These are phyloP conservation scores for Cladobotryum mycophilum DNA, from an alignment of 2,329 filamentous ascomycete genomes.

Conservation along the genomic window DNA sequence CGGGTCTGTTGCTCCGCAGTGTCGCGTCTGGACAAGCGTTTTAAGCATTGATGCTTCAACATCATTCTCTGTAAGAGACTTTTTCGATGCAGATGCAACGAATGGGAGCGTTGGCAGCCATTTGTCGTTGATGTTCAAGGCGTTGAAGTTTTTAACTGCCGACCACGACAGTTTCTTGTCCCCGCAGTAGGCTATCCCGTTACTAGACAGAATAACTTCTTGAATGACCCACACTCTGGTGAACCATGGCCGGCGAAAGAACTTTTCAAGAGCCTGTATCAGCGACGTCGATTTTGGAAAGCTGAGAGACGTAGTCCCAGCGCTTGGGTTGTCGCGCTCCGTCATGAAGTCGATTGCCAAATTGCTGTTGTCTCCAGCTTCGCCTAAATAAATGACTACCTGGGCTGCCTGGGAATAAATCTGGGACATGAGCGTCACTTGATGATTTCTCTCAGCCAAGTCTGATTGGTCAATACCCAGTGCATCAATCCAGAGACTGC, in stretches of 20 bases:
- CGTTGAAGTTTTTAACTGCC: neutral
- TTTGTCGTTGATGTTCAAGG: neutral
- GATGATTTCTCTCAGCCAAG: neutral
- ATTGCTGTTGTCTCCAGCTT: neutral
- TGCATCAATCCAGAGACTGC: slow-evolving; percentile 4
- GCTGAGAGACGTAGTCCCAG: neutral
- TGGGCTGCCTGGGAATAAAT: neutral
- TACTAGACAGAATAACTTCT: slow-evolving; percentile 5
- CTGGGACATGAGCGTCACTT: slow-evolving; percentile 4
- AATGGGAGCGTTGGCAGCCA: neutral
- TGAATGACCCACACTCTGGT: slow-evolving; percentile 12
- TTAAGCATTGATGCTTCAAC: neutral
- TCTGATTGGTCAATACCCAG: slow-evolving; percentile 3
- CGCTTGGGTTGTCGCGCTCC: neutral
- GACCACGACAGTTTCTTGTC: neutral
- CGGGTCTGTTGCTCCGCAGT: neutral
- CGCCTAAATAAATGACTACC: neutral
- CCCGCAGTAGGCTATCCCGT: neutral
- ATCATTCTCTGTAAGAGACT: neutral
- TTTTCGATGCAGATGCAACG: neutral
- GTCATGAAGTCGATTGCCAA: neutral
- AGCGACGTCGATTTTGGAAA: neutral
- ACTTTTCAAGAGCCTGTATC: accelerated
- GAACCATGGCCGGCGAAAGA: slow-evolving; percentile 7
- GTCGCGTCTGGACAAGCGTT: neutral